Evolutionary conservation across 75 land plant species (phyloP), one percentile per base, ranked within the genome.

Genomic region (Isoetes taiwanensis): DNA sequence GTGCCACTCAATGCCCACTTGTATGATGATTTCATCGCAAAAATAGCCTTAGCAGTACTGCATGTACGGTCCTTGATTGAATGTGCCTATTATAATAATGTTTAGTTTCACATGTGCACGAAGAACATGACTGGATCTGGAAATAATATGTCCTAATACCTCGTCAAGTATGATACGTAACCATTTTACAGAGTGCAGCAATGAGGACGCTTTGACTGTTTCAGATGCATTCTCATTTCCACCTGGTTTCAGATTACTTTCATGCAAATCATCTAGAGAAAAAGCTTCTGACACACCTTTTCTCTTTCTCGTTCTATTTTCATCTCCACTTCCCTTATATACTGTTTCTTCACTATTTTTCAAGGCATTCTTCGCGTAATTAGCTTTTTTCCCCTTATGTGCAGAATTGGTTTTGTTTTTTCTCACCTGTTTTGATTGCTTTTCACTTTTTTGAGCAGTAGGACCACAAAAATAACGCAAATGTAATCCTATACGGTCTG

Each of bases 1-100:
- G 96, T 89, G 50, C 96, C 96, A 75, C 96, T 89, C 32, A 89
- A 48, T 58, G 86, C 90, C 96, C 96, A 89, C 57, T 73, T 89
- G 48, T 69, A 82, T 25, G 52, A 58, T 24, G 96, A 85, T 28
- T 73, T 46, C 12, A 89, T 54, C 20, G 91, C 68, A 73, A 89
- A 73, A 52, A 85, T 61, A 52, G 90, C 80, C 69, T 70, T 84
- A 20, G 96, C 80, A 34, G 96, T 89, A 57, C 70, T 89, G 19
- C 75, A 73, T 14, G 69, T 71, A 43, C 81, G 58, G 28, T 76
- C 85, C 69, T 89, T 89, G 14, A 89, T 81, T 43, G 3, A 85
- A 66, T 89, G 96, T 9, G 91, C 96, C 96, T 86, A 64, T 39
- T 34, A 34, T 35, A 28, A 6, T 0, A 56, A 54, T 6, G 30